These are phyloP conservation scores for Diutina scorzettiae DNA, from an alignment of 1,139 yeast genomes.

Conservation along the genomic window DNA sequence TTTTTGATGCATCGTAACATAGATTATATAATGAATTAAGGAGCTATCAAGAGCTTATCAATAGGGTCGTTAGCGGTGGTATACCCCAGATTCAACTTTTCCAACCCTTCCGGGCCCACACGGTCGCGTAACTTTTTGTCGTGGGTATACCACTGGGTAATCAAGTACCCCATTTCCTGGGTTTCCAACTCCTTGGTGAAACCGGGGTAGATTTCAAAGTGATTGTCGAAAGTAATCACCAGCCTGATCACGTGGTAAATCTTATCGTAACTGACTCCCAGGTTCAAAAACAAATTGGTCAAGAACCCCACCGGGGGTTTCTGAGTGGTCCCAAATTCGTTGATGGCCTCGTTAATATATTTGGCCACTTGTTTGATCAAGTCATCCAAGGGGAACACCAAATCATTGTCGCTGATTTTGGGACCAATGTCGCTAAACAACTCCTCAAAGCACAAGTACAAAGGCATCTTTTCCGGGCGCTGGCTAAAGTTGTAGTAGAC, in stretches of 20 bases:
- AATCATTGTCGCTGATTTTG: slow-evolving; percentile 40
- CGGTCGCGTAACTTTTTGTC: slow-evolving; percentile 50
- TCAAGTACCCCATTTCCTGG: slow-evolving; percentile 49
- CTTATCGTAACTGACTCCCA: slow-evolving; percentile 67
- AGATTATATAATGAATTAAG: background rate
- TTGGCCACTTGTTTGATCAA: slow-evolving; percentile 47
- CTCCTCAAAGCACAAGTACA: slow-evolving; percentile 25
- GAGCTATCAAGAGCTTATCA: background rate
- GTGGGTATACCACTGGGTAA: slow-evolving; percentile 47
- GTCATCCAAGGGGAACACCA: slow-evolving; percentile 71
- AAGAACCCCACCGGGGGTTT: slow-evolving; percentile 25
- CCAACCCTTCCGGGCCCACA: background rate
- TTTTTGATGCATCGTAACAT: slow-evolving; percentile 3
- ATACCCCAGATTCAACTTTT: background rate
- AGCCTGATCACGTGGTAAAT: slow-evolving; percentile 58
- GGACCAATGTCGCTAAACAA: slow-evolving; percentile 33
- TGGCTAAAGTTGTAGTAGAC: slow-evolving; percentile 23
- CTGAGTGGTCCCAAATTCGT: slow-evolving; percentile 26
- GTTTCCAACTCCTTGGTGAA: slow-evolving; percentile 28
- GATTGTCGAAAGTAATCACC: slow-evolving; percentile 46
- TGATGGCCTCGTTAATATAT: slow-evolving; percentile 27
- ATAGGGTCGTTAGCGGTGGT: background rate
- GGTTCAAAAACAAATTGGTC: slow-evolving; percentile 59
- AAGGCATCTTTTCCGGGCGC: slow-evolving; percentile 25
- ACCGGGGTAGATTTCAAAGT: slow-evolving; percentile 35